These are phyloP conservation scores for Coemansia asiatica DNA, from an alignment of 192 early-diverging fungal genomes.

Conservation along the genomic window DNA sequence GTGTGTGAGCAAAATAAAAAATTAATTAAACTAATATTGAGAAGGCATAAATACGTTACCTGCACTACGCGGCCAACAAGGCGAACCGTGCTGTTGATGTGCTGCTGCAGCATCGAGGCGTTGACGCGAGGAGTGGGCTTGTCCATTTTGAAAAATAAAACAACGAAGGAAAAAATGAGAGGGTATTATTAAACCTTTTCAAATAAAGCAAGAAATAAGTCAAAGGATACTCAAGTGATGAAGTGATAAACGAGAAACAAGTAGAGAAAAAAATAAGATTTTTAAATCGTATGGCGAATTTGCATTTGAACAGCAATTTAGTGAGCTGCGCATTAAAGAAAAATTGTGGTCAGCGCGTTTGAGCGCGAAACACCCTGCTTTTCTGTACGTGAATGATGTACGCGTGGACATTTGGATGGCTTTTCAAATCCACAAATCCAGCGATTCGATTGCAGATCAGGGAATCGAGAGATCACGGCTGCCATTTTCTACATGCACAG, in stretches of 20 bases:
- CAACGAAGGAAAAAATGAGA: not conserved
- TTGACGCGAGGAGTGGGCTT: constrained; percentile 61
- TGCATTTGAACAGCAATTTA: too few relatives aligned
- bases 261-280: too few relatives aligned
- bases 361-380: too few relatives aligned
- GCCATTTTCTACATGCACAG: not conserved
- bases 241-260: too few relatives aligned
- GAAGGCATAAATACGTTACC: constrained; percentile 38
- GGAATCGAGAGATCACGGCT: not conserved
- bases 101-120: constrained; percentile 57
- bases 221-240: too few relatives aligned
- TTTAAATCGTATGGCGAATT: too few relatives aligned
- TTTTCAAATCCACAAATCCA: too few relatives aligned
- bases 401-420: too few relatives aligned
- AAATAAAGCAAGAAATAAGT: too few relatives aligned
- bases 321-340: too few relatives aligned
- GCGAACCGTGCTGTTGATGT: constrained; percentile 55
- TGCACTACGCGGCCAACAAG: constrained; percentile 57
- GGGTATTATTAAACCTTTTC: not conserved
- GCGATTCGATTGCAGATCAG: not conserved
- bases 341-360: too few relatives aligned
- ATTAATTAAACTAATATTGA: not conserved
- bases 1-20: not conserved
- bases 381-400: too few relatives aligned
- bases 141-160: constrained; percentile 32